Base-by-base conservation (phyloP, 257 asterid species). In the Petunia secreta region DNA sequence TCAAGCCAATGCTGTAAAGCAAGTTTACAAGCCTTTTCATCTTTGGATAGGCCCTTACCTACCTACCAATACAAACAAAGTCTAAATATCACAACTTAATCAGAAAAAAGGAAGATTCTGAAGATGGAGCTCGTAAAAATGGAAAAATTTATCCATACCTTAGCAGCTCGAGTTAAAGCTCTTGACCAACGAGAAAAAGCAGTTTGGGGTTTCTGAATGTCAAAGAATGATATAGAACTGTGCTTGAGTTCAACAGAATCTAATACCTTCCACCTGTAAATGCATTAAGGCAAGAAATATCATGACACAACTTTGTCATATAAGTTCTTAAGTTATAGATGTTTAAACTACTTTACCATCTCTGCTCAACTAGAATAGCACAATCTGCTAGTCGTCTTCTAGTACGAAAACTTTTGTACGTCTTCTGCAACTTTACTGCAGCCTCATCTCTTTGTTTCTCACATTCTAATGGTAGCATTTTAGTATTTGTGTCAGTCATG, bases 1-100 rank as follows among this genome's bases (percentile, higher is more conserved):
- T 92, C 97, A 13, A 94, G 95, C 97, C 98, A 94, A 82, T 94
- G 97, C 86, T 92, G 97, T 84, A 94, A 77, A 80, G 97, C 98
- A 57, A 94, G 97, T 85, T 92, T 90, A 38, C 95, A 91, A 1
- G 97, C 97, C 76, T 86, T 91, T 25, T 92, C 95, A 46, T 87
- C 94, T 85, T 88, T 92, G 0, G 97, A 92, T 88, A 92, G 60
- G 38, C 97, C 98, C 87, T 94, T 94, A 58, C 97, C 97, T 59
- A 92, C 97, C 97, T 91, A 83, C 44, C 34, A 71, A 34, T 16
- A 52, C 62, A 50, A 34, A 71, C 25, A 64, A 64, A 8, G 46
- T 68, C 41, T 64, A 25, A 79, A 25, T 52, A 48, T 50, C 43
- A 34, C 54, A 64, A 16, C 82, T 50, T 63, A 79, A 48, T 52